Evolutionary conservation across 148 eudicot genomes (phyloP), one percentile per base, ranked within the genome.

Genomic region (Camellia granthamiana): DNA sequence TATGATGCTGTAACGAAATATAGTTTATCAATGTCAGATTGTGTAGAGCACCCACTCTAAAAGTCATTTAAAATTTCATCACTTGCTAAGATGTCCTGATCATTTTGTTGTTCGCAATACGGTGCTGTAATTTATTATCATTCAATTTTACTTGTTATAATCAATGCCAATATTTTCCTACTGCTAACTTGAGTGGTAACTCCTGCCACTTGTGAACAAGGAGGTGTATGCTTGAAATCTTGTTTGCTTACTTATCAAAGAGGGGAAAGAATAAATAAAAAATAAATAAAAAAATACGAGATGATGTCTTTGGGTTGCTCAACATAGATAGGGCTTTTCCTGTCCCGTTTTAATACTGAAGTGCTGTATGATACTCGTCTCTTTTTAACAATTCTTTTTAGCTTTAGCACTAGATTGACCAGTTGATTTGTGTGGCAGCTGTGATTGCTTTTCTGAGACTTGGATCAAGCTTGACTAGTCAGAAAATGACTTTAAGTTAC

Each of bases 271-370:
- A 38, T 30, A 66, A 55, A 49, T 5, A 49, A 49, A 49, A 49
- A 49, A 49, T 5, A 49, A 49, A 49, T 7, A 55, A 68, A 68
- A 15, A 18, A 68, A 14, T 68, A 18, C 72, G 46, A 69, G 73
- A 68, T 67, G 71, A 41, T 41, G 49, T 67, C 71, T 67, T 67
- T 67, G 14, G 71, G 71, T n/a, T 67, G 71, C 71, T 67, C 71
- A 12, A 38, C 71, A 67, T 38, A 42, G 41, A 23, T 68, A 43
- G 42, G 51, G 10, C 49, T n/a, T 68, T 68, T 43, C 14, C 72
- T 68, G 72, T 15, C 51, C 51, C 72, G 13, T 42, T 68, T 55
- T 8, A 55, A 11, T 55, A 55, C 8, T 55, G 13, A 6, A 6
- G 58, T 55, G 58, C 58, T 55, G 11, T 55, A 6, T 55, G 58